Conservation (phyloP, 1,139 yeast species). For the Kazachstania sp. region DNA sequence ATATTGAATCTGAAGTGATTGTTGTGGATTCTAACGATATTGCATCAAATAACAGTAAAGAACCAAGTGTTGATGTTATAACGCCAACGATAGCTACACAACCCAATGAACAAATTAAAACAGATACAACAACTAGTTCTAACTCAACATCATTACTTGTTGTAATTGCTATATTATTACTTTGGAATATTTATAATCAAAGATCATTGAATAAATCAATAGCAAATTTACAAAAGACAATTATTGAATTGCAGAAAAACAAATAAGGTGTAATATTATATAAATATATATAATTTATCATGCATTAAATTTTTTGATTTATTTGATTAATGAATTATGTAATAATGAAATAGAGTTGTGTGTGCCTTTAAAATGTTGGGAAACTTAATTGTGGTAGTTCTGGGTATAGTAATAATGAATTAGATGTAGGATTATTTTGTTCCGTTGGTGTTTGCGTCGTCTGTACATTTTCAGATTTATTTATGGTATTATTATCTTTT, state of each 20-base stretch:
- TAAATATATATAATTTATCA: not conserved
- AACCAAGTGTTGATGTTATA: not conserved
- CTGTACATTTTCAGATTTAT: not conserved
- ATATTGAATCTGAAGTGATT: constrained; percentile 8
- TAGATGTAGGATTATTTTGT: not conserved
- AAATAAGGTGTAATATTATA: not conserved
- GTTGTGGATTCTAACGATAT: constrained; percentile 1
- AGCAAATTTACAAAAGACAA: not conserved
- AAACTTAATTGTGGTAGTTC: constrained; percentile 23
- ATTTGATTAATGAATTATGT: not conserved
- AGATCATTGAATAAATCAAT: constrained; percentile 2
- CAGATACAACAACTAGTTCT: not conserved
- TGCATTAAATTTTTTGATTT: not conserved
- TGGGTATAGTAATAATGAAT: constrained; percentile 16
- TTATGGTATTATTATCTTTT: not conserved
- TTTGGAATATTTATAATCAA: constrained; percentile 4
- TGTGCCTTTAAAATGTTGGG: constrained; percentile 11
- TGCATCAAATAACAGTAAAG: not conserved
- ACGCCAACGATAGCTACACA: not conserved
- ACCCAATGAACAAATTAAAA: not conserved
- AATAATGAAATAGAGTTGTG: not conserved
- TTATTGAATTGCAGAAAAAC: not conserved
- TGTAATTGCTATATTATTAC: not conserved
- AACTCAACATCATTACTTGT: not conserved
- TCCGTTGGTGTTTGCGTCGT: not conserved